These are phyloP conservation scores for Fusarium xylarioides DNA, from an alignment of 2,329 filamentous ascomycete species.

Conservation along the genomic window DNA sequence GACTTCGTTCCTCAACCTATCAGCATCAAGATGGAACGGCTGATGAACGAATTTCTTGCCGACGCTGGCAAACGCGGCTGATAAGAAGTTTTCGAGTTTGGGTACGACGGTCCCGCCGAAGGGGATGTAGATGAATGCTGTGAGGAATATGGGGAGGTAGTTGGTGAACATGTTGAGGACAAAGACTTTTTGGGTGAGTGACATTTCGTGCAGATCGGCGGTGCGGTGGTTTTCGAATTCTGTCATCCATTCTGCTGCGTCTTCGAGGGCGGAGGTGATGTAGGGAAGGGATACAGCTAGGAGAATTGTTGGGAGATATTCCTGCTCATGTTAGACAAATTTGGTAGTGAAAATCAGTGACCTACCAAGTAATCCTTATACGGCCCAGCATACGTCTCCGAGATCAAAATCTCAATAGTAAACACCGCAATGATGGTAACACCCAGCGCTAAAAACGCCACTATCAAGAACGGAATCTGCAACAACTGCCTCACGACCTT, in stretches of 20 bases:
- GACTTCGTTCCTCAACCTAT: slow-evolving; percentile 74
- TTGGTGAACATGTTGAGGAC: slow-evolving; percentile 83
- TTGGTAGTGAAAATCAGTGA: accelerated
- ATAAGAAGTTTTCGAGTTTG: slow-evolving; percentile 68
- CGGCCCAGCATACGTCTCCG: slow-evolving; percentile 76
- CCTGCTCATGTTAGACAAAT: slow-evolving; percentile 51
- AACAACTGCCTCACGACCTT: slow-evolving; percentile 72
- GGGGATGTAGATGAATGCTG: slow-evolving; percentile 82
- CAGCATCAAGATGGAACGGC: slow-evolving; percentile 71
- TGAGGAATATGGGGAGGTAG: slow-evolving; percentile 78
- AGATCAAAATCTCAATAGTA: slow-evolving; percentile 78
- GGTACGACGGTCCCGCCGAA: slow-evolving; percentile 75
- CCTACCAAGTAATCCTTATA: slow-evolving; percentile 71
- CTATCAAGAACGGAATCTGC: slow-evolving; percentile 73
- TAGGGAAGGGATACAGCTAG: slow-evolving; percentile 74
- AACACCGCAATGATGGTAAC: slow-evolving; percentile 75
- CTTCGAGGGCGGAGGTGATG: slow-evolving; percentile 69
- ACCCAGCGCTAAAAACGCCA: slow-evolving; percentile 68
- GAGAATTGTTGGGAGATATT: slow-evolving; percentile 77
- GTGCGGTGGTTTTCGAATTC: slow-evolving; percentile 82
- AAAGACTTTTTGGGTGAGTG: slow-evolving; percentile 78
- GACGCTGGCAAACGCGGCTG: slow-evolving; percentile 56
- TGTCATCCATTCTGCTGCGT: slow-evolving; percentile 69
- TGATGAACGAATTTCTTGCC: slow-evolving; percentile 61
- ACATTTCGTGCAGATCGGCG: slow-evolving; percentile 71